phyloP scores from a whole-genome alignment of 148 eudicot species.

The Gaultheria prostrata region DNA sequence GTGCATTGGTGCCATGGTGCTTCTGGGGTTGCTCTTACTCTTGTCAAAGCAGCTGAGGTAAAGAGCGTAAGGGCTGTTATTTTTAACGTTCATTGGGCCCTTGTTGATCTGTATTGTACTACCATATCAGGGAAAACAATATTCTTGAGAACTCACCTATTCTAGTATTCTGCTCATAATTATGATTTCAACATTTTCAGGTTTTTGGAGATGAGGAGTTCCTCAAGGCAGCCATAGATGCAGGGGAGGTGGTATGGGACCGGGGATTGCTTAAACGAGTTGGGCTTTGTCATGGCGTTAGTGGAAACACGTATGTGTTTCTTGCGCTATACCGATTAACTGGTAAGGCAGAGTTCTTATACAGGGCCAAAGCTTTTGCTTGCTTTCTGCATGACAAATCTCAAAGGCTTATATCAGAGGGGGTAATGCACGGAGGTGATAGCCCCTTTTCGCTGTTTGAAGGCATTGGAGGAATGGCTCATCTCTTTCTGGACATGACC shows the following conservation, averaged over 20 bases:
- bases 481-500: slow-evolving; percentile 73
- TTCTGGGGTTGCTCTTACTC: slow-evolving; percentile 81
- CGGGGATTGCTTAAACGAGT: slow-evolving; percentile 82
- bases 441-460: slow-evolving; percentile 75
- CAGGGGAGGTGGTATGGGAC: slow-evolving; percentile 78
- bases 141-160: neutral
- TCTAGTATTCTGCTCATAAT: neutral
- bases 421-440: slow-evolving; percentile 85
- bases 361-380: slow-evolving; percentile 82
- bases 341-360: slow-evolving; percentile 51
- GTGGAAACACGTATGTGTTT: slow-evolving; percentile 77
- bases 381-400: slow-evolving; percentile 62
- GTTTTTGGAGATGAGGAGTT: slow-evolving; percentile 59
- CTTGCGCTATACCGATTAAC: slow-evolving; percentile 67
- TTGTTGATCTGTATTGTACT: neutral
- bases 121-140: neutral
- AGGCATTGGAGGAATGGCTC: slow-evolving; percentile 84
- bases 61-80: neutral
- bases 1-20: slow-evolving; percentile 99
- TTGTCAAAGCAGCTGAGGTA: slow-evolving; percentile 91
- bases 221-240: slow-evolving; percentile 62
- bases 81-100: neutral
- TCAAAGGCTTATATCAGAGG: slow-evolving; percentile 53
- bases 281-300: slow-evolving; percentile 78
- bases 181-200: slow-evolving; percentile 27